These are phyloP conservation scores for Lactifluus rugatus DNA, from an alignment of 768 basidiomycete genomes.

Conservation along the genomic window DNA sequence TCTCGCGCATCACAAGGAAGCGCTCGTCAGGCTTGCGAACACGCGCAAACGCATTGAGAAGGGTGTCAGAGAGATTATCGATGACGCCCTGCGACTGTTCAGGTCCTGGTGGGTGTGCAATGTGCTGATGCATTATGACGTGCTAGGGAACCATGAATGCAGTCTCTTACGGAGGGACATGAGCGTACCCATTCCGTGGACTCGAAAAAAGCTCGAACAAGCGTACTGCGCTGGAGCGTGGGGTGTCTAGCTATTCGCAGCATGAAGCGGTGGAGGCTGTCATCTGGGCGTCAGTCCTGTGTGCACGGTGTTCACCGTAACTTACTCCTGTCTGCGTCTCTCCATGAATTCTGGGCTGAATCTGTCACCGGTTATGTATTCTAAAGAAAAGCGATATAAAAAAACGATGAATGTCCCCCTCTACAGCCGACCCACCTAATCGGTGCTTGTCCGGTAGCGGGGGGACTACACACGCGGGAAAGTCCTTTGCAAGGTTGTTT, in stretches of 20 bases:
- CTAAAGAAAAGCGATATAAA: constrained; percentile 32
- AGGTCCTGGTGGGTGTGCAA: constrained; percentile 84
- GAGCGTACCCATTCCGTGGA: constrained; percentile 92
- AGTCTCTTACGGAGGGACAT: constrained; percentile 4
- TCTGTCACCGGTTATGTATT: constrained; percentile 95
- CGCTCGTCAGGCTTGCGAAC: constrained; percentile 97
- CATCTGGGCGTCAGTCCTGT: background rate
- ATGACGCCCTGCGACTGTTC: constrained; percentile 73
- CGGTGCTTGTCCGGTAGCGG: constrained; percentile 95
- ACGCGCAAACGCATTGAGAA: constrained; percentile 90
- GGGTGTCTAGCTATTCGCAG: constrained; percentile 90
- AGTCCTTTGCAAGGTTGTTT: constrained; percentile 80
- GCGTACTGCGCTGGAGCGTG: constrained; percentile 80
- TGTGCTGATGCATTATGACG: constrained; percentile 94
- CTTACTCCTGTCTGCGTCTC: constrained; percentile 78
- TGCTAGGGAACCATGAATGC: constrained; percentile 41
- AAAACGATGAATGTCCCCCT: background rate
- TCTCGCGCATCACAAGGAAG: constrained; percentile 85
- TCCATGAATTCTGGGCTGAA: constrained; percentile 98
- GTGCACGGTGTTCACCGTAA: constrained; percentile 11
- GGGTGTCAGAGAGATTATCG: constrained; percentile 92
- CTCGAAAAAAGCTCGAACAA: constrained; percentile 91
- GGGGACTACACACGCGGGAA: constrained; percentile 96
- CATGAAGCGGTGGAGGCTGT: constrained; percentile 85
- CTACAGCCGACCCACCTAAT: constrained; percentile 53